Percentiles rank a stretch among this genome's conserved stretches.
phyloP scores from a whole-genome alignment of 2,329 filamentous ascomycete species.

The Sarocladium kiliense region DNA sequence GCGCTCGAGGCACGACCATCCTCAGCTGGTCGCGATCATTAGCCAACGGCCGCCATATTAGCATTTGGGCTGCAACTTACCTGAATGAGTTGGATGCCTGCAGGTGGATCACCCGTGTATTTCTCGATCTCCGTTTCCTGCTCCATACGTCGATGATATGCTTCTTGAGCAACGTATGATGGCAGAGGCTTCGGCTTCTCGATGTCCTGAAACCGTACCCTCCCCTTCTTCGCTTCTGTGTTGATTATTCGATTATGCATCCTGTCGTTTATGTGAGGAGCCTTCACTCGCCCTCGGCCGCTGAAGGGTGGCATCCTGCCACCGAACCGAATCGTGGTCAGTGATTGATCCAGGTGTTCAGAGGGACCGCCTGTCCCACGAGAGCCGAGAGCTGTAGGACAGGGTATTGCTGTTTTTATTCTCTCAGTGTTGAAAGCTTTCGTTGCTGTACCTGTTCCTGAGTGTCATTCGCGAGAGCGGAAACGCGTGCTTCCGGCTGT shows the following conservation, averaged over 20 bases:
- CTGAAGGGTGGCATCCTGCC: no score
- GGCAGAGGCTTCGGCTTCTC: background rate
- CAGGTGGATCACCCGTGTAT: background rate
- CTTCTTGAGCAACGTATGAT: background rate
- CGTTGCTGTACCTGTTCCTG: no score
- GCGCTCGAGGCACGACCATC: slow-evolving; percentile 9
- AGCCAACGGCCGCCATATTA: background rate
- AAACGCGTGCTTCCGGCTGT: no score
- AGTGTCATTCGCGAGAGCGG: no score
- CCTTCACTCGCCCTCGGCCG: no score
- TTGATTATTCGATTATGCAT: no score
- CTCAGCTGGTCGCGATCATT: background rate
- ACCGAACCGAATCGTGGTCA: no score
- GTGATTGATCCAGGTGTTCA: no score
- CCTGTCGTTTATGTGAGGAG: background rate
- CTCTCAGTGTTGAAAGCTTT: no score
- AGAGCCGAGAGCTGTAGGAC: no score
- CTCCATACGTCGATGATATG: background rate
- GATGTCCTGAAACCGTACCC: background rate
- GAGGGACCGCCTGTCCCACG: no score
- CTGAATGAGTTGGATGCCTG: slow-evolving; percentile 13
- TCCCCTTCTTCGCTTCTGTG: background rate
- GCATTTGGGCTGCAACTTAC: slow-evolving; percentile 14
- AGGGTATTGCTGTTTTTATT: no score
- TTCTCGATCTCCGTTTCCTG: background rate